Evolutionary conservation across 2,329 filamentous ascomycete genomes (phyloP).

Genomic region (Grosmannia clavigera): DNA sequence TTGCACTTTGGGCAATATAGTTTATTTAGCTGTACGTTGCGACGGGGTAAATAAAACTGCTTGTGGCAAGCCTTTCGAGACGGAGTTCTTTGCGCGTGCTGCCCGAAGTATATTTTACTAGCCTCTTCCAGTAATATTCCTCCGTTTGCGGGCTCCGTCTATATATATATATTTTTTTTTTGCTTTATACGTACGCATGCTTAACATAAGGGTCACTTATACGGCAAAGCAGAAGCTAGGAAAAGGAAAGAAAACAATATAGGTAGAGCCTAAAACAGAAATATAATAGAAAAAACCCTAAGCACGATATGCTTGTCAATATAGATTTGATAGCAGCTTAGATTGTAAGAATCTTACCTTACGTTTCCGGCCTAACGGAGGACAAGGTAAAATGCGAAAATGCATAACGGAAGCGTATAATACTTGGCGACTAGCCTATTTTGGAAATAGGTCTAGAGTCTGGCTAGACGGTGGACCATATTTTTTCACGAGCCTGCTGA

Average conservation of each 20-base stretch:
- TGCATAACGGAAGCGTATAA: not conserved
- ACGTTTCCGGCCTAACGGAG: not conserved
- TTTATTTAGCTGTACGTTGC: too few relatives aligned
- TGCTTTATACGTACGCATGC: not conserved
- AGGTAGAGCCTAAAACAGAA: too few relatives aligned
- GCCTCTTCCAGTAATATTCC: not conserved
- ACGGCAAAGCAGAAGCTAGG: not conserved
- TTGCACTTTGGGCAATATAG: too few relatives aligned
- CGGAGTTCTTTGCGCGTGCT: not conserved
- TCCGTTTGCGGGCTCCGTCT: not conserved
- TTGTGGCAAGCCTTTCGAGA: too few relatives aligned
- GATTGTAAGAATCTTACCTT: not conserved
- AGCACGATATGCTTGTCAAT: too few relatives aligned
- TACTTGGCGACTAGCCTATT: not conserved
- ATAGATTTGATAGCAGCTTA: too few relatives aligned
- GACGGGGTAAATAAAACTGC: too few relatives aligned
- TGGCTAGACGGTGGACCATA: conserved; percentile 5
- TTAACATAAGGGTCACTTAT: not conserved
- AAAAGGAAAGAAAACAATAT: not conserved
- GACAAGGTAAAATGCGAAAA: not conserved
- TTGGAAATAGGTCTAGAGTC: not conserved
- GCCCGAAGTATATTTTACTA: not conserved
- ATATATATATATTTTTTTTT: too few relatives aligned
- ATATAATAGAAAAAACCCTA: too few relatives aligned
- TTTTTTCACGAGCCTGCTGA: conserved; percentile 5